Evolutionary conservation across 306 rosid genomes (phyloP), one percentile per base, ranked within the genome.

Genomic region (Spatholobus suberectus): DNA sequence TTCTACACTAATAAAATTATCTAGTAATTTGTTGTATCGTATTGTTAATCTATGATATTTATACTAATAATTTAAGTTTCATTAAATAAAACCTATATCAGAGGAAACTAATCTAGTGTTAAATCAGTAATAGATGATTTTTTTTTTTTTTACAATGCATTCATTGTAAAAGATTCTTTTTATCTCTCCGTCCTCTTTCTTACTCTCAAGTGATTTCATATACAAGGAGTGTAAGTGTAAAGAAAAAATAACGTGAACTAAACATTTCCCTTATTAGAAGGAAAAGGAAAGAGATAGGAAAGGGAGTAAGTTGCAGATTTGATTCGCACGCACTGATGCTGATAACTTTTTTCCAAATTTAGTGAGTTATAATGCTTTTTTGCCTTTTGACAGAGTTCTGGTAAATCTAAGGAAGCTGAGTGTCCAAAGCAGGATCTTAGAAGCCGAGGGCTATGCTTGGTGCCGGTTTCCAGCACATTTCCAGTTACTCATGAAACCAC

Each of bases 391-490:
- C 83, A 96, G 99, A 87, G 82, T 51, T 79, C 87, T 10, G 97
- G 92, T 3, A 94, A 96, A 85, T 82, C 88, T 8, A 96, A 91
- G 55, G 98, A 94, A 67, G 81, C 83, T 0, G 98, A 91, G 18
- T 90, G 93, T 55, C 79, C 91, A 21, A 92, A 92, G 79, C 98
- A 96, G 68, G 99, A 96, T 70, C 94, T 96, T 6, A 94, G 94
- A 88, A 92, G 93, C 80, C 83, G 99, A 85, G 99, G 99, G 71
- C 90, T 96, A 29, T 96, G 99, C 74, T 86, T 96, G 86, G 99
- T 96, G 63, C 99, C 99, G 0, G 91, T 91, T 84, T 94, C 99
- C 5, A 96, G 94, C 77, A 96, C 98, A 75, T 94, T 88, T 82
- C 99, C 98, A 0, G 90, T 94, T 49, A 90, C 98, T 68, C 99